Conservation (phyloP, 805 yeast species). For the Tanozyma kutaoensis region DNA sequence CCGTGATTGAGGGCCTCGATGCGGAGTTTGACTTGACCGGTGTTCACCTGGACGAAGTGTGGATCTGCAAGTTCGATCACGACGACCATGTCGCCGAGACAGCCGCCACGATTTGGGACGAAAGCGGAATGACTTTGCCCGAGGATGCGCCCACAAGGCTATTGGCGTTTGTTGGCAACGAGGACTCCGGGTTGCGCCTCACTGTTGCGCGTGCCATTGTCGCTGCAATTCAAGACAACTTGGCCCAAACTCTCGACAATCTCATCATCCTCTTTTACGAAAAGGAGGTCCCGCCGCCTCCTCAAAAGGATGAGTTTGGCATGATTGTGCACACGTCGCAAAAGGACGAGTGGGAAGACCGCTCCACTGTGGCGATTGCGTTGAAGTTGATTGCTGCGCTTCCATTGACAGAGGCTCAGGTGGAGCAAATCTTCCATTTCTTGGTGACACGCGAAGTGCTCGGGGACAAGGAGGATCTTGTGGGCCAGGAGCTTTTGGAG, state of each 20-base stretch:
- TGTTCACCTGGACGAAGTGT: slow-evolving; percentile 53
- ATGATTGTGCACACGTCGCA: slow-evolving; percentile 50
- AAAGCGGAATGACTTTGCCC: slow-evolving; percentile 43
- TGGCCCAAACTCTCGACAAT: no score
- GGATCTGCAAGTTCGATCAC: slow-evolving; percentile 67
- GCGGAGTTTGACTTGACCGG: slow-evolving; percentile 59
- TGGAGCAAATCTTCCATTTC: slow-evolving; percentile 52
- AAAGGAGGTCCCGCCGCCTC: slow-evolving; percentile 62
- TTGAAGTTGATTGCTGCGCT: slow-evolving; percentile 35
- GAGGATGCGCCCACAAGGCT: slow-evolving; percentile 34
- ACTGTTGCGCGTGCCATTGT: slow-evolving; percentile 64
- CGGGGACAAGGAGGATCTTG: slow-evolving; percentile 61
- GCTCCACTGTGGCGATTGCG: slow-evolving; percentile 71
- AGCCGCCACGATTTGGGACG: slow-evolving; percentile 80
- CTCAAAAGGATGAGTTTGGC: slow-evolving; percentile 69
- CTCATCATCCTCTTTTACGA: slow-evolving; percentile 44
- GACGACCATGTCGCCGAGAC: slow-evolving; percentile 46
- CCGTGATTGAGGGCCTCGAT: slow-evolving; percentile 75
- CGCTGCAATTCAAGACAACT: slow-evolving; percentile 29
- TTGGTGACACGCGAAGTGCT: slow-evolving; percentile 53
- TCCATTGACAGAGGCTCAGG: no score
- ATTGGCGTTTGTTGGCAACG: slow-evolving; percentile 34
- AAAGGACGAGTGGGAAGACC: slow-evolving; percentile 79
- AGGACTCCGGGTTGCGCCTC: slow-evolving; percentile 55
- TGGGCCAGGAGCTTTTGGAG: slow-evolving; percentile 72